Conservation (phyloP, 177 flowering plant species). For the Vitis hybrid region DNA sequence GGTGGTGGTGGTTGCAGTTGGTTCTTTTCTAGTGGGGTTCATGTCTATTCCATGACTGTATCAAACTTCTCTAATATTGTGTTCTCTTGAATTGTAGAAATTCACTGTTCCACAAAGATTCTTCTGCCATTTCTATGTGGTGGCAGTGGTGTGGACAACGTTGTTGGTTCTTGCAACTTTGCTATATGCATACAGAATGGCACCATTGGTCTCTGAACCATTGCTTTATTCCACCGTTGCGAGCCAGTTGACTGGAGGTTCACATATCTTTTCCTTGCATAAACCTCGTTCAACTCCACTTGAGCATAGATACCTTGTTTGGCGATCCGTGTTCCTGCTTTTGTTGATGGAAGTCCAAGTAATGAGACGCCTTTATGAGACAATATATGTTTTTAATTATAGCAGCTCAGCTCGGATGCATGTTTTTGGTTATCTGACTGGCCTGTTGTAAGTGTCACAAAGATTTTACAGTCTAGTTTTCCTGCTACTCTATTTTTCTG, state of each 20-base stretch:
- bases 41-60: neutral
- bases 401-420: conserved; percentile 90
- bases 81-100: conserved; percentile 47
- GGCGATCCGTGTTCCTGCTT: conserved; percentile 71
- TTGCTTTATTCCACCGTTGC: conserved; percentile 43
- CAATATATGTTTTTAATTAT: conserved; percentile 67
- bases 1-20: neutral
- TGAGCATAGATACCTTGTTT: conserved; percentile 38
- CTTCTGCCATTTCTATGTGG: conserved; percentile 78
- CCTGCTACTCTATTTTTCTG: neutral
- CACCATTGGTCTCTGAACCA: conserved; percentile 40
- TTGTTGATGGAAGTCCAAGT: conserved; percentile 88
- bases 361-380: conserved; percentile 74
- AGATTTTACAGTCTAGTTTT: neutral
- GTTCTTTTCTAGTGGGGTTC: neutral
- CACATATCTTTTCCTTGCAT: conserved; percentile 45
- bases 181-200: conserved; percentile 56
- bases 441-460: conserved; percentile 66
- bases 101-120: conserved; percentile 78
- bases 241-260: conserved; percentile 68
- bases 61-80: neutral
- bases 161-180: conserved; percentile 56
- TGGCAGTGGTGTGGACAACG: conserved; percentile 74
- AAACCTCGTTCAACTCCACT: conserved; percentile 29
- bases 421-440: conserved; percentile 72